Evolutionary conservation across 495 filamentous ascomycete genomes (phyloP), one percentile per base, ranked within the genome.

Genomic region (Hyaloscypha hepaticicola): DNA sequence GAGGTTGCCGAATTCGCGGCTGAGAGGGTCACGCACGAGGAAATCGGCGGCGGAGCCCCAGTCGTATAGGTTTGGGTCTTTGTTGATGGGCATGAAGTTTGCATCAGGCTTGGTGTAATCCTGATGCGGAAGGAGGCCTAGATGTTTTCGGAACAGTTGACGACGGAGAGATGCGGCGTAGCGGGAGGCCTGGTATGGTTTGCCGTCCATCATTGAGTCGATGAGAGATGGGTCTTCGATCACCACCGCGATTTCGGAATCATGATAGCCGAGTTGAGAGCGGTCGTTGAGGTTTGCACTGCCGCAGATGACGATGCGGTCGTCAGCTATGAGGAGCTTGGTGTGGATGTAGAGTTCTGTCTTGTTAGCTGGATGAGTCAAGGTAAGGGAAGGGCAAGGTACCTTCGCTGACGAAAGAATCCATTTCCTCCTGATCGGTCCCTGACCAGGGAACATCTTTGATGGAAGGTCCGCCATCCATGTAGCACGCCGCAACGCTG

Each of bases 261-360:
- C 92, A 76, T 95, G 91, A 61, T 83, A 80, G 21, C 94, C 94
- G 19, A 96, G 83, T 75, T 98, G 94, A 24, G 90, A 94, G 66
- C 94, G 90, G 76, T 98, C 94, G 77, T 98, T 98, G 49, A 98
- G 76, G 75, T 98, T 98, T 34, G 94, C 94, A 0, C 90, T 94
- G 55, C 94, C 94, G 76, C 90, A 92, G 73, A 98, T 93, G 29
- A 92, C 94, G 57, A 91, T 77, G 6, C 86, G 83, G 76, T 98
- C 93, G 71, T 98, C 93, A 60, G 93, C 93, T 73, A 98, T 94
- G 66, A 97, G 84, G 38, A 97, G 84, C 81, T 98, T 98, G 69
- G 88, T 88, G 78, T 98, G 94, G 63, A 97, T 88, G 74, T 98
- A 98, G 25, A 98, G 87, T 60, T 72, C 70, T 70, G 27, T 24